Evolutionary conservation across 108 stramenopile species (phyloP), one percentile per base, ranked within the genome.

Genomic region (Cyclostephanos invisitatus): DNA sequence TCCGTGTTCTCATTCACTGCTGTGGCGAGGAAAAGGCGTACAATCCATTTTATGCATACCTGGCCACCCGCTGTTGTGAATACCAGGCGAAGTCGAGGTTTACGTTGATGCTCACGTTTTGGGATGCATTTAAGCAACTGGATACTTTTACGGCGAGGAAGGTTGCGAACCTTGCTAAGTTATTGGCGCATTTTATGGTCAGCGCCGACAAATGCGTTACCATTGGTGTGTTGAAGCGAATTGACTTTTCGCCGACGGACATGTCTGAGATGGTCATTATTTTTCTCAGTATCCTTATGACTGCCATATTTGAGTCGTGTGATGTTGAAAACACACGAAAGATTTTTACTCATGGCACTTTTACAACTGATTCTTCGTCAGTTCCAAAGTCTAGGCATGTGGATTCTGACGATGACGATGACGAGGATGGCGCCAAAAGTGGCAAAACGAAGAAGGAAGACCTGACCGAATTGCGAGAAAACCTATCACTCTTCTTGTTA

Each of bases 51-150:
- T 99, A 98, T 72, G 91, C 96, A 9, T 87, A 90, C 58, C 83
- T 99, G 53, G 92, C 92, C 14, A 82, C 81, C 56, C 83, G 95
- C 0, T 84, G 98, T 55, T 97, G 96, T 68, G 96, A 97, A 61
- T 93, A 86, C 68, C 94, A 94, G 64, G 80, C 74, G 7, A 94
- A 94, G 62, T 84, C 84, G 71, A 97, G 91, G 59, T 97, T 97
- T 67, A 91, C 97, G 7, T 75, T 99, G 42, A 97, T 96, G 70
- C 75, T 97, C 49, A 89, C 97, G 17, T 96, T 89, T 66, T 98
- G 97, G 97, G 98, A 99, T 76, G 61, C 70, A 21, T 97, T 99
- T 62, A 98, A 99, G 77, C 86, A 87, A 55, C 85, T 97, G 42
- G 93, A 96, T 8, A 78, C 84, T 8, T 84, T 85, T 54, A 74